A percentile compares a stretch with the other conserved stretches of the same genome.
Evolutionary conservation across 306 rosid genomes (phyloP).

Genomic region (Betula pendula): DNA sequence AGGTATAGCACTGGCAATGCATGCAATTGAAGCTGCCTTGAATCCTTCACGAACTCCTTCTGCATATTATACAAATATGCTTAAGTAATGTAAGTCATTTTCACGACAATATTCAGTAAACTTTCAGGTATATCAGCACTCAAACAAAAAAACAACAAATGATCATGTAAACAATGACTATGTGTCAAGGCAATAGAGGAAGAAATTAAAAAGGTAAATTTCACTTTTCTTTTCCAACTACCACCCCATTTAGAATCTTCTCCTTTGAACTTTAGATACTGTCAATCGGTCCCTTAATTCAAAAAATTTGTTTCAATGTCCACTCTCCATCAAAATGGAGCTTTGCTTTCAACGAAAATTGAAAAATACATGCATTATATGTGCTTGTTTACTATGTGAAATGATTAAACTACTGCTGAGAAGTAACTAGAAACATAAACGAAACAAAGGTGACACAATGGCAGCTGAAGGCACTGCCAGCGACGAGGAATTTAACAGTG

Average conservation of each 20-base stretch:
- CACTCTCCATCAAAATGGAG: too few species aligned
- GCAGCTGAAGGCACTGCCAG: slow-evolving; percentile 93
- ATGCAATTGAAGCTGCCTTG: slow-evolving; percentile 62
- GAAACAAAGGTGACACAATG: slow-evolving; percentile 85
- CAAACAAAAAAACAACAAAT: neutral
- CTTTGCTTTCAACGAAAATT: neutral
- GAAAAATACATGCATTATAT: too few species aligned
- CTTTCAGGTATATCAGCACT: slow-evolving; percentile 11
- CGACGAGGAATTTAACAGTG: slow-evolving; percentile 88
- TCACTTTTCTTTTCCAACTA: too few species aligned
- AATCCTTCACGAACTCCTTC: slow-evolving; percentile 83
- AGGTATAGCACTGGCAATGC: slow-evolving; percentile 63
- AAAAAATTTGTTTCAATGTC: too few species aligned
- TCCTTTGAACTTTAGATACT: too few species aligned
- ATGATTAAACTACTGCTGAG: too few species aligned
- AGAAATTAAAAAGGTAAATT: neutral
- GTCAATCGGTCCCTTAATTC: too few species aligned
- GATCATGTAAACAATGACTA: neutral
- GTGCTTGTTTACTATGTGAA: too few species aligned
- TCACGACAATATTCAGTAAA: neutral
- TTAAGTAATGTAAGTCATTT: slow-evolving; percentile 14
- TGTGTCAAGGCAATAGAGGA: neutral
- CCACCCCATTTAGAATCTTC: too few species aligned
- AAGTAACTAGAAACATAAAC: neutral
- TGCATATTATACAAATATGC: slow-evolving; percentile 43